Percentiles rank a stretch among this genome's conserved stretches.
phyloP scores from a whole-genome alignment of 2,329 filamentous ascomycete species.

The Septoria linicola region DNA sequence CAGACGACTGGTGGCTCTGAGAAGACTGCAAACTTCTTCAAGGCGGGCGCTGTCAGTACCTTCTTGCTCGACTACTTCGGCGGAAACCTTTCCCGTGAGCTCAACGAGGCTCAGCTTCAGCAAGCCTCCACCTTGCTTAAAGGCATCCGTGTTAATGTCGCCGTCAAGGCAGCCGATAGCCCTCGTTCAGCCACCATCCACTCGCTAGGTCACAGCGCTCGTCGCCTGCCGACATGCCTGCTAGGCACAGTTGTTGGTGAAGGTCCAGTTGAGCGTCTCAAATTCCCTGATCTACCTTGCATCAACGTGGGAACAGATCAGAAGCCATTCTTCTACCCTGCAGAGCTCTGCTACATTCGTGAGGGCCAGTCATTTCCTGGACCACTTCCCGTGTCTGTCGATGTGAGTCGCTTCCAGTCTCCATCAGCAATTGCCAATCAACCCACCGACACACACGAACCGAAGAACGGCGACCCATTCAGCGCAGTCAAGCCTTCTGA shows the following conservation, averaged over 20 bases:
- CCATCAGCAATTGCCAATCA: not conserved
- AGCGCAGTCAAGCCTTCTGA: not conserved
- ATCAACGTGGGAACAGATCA: not conserved
- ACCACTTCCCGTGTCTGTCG: not conserved
- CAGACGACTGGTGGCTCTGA: not conserved
- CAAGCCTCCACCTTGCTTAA: not conserved
- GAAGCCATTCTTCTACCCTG: not conserved
- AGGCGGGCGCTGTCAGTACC: not conserved
- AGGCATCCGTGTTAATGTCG: not conserved
- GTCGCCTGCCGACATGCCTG: not conserved
- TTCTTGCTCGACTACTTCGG: not conserved
- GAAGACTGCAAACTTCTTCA: not conserved
- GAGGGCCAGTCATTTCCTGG: not conserved
- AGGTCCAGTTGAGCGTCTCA: not conserved
- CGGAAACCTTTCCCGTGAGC: not conserved
- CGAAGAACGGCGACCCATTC: not conserved
- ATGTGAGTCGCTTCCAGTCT: not conserved
- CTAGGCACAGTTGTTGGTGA: not conserved
- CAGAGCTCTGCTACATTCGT: not conserved
- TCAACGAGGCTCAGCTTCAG: not conserved
- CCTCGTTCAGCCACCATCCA: not conserved
- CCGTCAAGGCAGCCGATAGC: not conserved
- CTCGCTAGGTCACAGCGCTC: not conserved
- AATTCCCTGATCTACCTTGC: not conserved
- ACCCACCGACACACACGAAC: not conserved